Conservation (phyloP, 768 basidiomycete species). For the Naganishia kalamii region DNA sequence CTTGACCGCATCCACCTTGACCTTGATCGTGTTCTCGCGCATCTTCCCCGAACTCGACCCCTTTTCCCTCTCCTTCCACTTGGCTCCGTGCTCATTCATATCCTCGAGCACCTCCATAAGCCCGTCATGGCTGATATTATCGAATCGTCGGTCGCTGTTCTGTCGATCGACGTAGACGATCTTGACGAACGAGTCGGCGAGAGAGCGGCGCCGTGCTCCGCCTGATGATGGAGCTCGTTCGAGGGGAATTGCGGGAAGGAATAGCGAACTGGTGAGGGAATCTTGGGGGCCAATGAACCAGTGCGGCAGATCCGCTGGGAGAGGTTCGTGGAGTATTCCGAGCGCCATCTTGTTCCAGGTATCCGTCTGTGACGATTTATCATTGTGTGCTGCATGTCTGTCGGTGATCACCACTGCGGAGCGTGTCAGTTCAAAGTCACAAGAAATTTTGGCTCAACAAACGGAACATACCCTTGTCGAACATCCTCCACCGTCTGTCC, state of each 20-base stretch:
- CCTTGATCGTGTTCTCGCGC: slow-evolving; percentile 17
- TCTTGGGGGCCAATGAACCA: slow-evolving; percentile 18
- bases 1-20: slow-evolving; percentile 22
- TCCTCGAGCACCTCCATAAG: slow-evolving; percentile 52
- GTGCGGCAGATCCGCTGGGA: slow-evolving; percentile 15
- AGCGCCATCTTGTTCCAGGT: slow-evolving; percentile 30
- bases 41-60: neutral
- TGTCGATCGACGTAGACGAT: slow-evolving; percentile 72
- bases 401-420: slow-evolving; percentile 27
- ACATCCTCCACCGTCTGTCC: slow-evolving; percentile 26
- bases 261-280: neutral
- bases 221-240: neutral
- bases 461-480: slow-evolving; percentile 23
- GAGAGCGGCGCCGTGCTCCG: slow-evolving; percentile 7
- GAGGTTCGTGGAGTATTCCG: slow-evolving; percentile 24
- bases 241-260: slow-evolving; percentile 16
- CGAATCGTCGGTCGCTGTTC: slow-evolving; percentile 50
- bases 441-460: too few relatives aligned
- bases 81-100: slow-evolving; percentile 55
- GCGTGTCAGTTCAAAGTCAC: neutral
- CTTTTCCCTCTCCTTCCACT: slow-evolving; percentile 48
- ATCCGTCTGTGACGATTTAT: slow-evolving; percentile 18
- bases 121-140: slow-evolving; percentile 52
- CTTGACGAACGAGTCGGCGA: slow-evolving; percentile 19
- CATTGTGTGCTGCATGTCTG: slow-evolving; percentile 26